A percentile compares a stretch with the other conserved stretches of the same genome.
Evolutionary conservation across 768 basidiomycete genomes (phyloP).

Genomic region (Lentinula detonsa): DNA sequence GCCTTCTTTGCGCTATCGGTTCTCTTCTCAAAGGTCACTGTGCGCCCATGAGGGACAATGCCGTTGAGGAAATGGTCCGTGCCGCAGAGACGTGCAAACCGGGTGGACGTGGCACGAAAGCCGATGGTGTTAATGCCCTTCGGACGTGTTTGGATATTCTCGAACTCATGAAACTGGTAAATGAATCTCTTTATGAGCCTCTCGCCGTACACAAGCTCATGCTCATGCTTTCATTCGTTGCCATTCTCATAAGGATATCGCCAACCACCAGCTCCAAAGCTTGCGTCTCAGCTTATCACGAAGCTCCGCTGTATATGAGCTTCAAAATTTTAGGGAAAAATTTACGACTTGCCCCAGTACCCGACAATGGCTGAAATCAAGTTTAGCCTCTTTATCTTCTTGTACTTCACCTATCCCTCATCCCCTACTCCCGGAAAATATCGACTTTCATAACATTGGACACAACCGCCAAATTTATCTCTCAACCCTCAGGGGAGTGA

Average conservation of each 20-base stretch:
- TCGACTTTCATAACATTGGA: slow-evolving; percentile 40
- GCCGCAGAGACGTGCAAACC: slow-evolving; percentile 56
- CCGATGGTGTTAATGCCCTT: slow-evolving; percentile 67
- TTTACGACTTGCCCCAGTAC: slow-evolving; percentile 38
- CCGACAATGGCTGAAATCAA: slow-evolving; percentile 57
- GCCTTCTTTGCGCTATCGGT: slow-evolving; percentile 74
- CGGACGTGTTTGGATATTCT: slow-evolving; percentile 84
- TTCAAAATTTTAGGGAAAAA: slow-evolving; percentile 58
- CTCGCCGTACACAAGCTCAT: slow-evolving; percentile 14
- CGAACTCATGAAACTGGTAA: slow-evolving; percentile 91
- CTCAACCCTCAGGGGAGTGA: slow-evolving; percentile 50
- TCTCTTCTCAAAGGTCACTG: slow-evolving; percentile 84
- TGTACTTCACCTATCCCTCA: slow-evolving; percentile 32
- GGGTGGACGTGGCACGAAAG: slow-evolving; percentile 46
- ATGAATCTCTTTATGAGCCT: slow-evolving; percentile 6
- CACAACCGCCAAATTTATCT: slow-evolving; percentile 52
- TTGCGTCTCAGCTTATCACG: slow-evolving; percentile 87
- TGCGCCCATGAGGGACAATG: slow-evolving; percentile 86
- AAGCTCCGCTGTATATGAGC: slow-evolving; percentile 74
- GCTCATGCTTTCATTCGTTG: slow-evolving; percentile 10
- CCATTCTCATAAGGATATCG: slow-evolving; percentile 66
- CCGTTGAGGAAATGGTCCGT: slow-evolving; percentile 79
- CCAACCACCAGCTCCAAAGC: slow-evolving; percentile 91
- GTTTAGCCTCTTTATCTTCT: slow-evolving; percentile 38
- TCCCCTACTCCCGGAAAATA: slow-evolving; percentile 31